Conservation (phyloP, 2,329 filamentous ascomycete genomes). For the Alternaria consortialis region DNA sequence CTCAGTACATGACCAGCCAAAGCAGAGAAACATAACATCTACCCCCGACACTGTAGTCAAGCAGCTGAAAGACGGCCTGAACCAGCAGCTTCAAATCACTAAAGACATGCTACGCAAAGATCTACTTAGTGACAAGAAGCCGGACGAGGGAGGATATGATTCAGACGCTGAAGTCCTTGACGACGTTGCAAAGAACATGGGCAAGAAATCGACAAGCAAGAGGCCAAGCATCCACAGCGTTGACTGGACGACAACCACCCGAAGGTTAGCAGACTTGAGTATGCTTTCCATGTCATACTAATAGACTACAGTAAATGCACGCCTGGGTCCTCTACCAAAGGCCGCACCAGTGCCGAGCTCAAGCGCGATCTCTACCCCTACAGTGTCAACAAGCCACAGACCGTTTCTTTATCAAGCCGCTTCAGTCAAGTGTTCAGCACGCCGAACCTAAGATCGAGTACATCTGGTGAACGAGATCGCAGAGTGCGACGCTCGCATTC, state of each 20-base stretch:
- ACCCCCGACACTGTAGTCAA: constrained; percentile 38
- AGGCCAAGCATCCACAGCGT: constrained; percentile 48
- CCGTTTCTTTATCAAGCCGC: constrained; percentile 25
- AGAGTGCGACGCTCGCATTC: constrained; percentile 44
- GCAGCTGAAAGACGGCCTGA: constrained; percentile 25
- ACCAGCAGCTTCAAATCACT: constrained; percentile 40
- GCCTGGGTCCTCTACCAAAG: constrained; percentile 34
- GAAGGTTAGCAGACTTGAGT: constrained; percentile 29
- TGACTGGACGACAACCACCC: constrained; percentile 43
- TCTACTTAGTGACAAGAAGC: constrained; percentile 43
- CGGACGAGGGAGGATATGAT: constrained; percentile 50
- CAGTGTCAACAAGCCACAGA: constrained; percentile 27
- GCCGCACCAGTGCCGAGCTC: constrained; percentile 15
- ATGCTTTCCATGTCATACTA: constrained; percentile 3
- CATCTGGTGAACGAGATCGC: constrained; percentile 24
- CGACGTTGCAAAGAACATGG: constrained; percentile 42
- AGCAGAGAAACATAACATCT: constrained; percentile 15
- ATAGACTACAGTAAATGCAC: constrained; percentile 37
- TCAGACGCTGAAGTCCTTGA: constrained; percentile 49
- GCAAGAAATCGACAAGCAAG: constrained; percentile 42
- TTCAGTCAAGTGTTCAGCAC: constrained; percentile 42
- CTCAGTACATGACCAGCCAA: constrained; percentile 8
- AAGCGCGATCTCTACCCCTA: constrained; percentile 32
- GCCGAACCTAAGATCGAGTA: constrained; percentile 37
- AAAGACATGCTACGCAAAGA: constrained; percentile 45